These are phyloP conservation scores for Mrakia hoshinonis DNA, from an alignment of 768 basidiomycete genomes.

Conservation along the genomic window DNA sequence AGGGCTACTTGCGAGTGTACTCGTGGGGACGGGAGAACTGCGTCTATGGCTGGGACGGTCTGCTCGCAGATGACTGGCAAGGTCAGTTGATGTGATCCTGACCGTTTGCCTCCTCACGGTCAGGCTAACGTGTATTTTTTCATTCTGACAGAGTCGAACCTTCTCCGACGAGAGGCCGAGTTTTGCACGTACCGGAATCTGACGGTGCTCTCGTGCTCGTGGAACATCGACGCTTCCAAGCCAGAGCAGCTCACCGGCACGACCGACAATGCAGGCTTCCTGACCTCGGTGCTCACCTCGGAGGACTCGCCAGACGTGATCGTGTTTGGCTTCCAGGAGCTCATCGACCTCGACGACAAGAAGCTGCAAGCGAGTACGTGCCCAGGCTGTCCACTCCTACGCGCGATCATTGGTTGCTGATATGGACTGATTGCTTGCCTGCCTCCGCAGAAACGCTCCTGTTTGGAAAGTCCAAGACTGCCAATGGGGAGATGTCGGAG, in stretches of 20 bases:
- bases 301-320: slow-evolving; percentile 78
- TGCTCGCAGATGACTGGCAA: slow-evolving; percentile 74
- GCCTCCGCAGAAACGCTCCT: slow-evolving; percentile 60
- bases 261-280: slow-evolving; percentile 65
- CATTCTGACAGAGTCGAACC: slow-evolving; percentile 54
- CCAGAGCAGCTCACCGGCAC: slow-evolving; percentile 63
- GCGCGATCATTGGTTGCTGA: background rate
- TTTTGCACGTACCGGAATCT: slow-evolving; percentile 74
- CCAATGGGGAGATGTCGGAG: slow-evolving; percentile 57
- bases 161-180: slow-evolving; percentile 62
- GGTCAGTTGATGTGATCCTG: slow-evolving; percentile 49
- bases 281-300: slow-evolving; percentile 65
- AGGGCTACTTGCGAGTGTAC: slow-evolving; percentile 57
- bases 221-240: slow-evolving; percentile 85
- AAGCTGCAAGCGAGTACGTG: slow-evolving; percentile 68
- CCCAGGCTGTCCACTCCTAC: background rate
- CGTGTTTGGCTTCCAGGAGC: slow-evolving; percentile 88
- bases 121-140: slow-evolving; percentile 3
- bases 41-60: slow-evolving; percentile 78
- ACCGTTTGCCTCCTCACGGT: background rate
- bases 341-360: slow-evolving; percentile 88
- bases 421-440: background rate
- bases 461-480: slow-evolving; percentile 62
- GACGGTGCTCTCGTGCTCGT: slow-evolving; percentile 70
- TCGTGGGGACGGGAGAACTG: slow-evolving; percentile 60